Evolutionary conservation across 2,329 filamentous ascomycete genomes (phyloP), one percentile per base, ranked within the genome.

Genomic region (Grosmannia penicillata): DNA sequence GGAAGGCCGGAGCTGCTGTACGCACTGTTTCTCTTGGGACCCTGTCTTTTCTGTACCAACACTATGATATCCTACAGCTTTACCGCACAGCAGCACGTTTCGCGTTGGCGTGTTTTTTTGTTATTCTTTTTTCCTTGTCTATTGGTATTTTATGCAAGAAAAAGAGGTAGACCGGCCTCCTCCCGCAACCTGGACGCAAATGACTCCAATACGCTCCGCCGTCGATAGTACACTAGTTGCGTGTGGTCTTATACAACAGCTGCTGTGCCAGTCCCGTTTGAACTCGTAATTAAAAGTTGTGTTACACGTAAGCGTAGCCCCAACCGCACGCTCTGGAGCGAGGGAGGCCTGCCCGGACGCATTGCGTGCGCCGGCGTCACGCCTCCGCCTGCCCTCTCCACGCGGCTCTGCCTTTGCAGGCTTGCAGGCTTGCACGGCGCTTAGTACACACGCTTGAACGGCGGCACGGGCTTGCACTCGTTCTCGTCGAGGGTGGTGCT

Each of bases 401-500:
- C 19, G 4, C n/a, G 7, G 18, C 18, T 14, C 17, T n/a, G 17
- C 27, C n/a, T 53, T 27, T 15, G 13, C 9, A 9, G 13, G 23
- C 13, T 23, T 26, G 9, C 13, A 14, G 3, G 14, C 33, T 23
- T 6, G 6, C 14, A 5, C 22, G 3, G 15, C 19, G 19, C 31
- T 64, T 85, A 89, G 65, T 89, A 87, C 54, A 82, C 80, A 69
- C 82, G 75, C 77, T 95, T 94, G 75, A 96, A 95, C 33, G 91
- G 91, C 51, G 89, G 87, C 43, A 98, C 85, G 48, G 84, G 68
- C 72, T 91, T 86, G 78, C 91, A 96, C 73, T 98, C 91, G 52
- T 72, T 78, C 75, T 93, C 87, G 54, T 96, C 91, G 50, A 98
- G 68, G 21, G 91, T 96, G 45, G 73, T 78, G 49, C 70, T 71